Conservation (phyloP, 352 stramenopile genomes). For the Aphanomyces euteiches region DNA sequence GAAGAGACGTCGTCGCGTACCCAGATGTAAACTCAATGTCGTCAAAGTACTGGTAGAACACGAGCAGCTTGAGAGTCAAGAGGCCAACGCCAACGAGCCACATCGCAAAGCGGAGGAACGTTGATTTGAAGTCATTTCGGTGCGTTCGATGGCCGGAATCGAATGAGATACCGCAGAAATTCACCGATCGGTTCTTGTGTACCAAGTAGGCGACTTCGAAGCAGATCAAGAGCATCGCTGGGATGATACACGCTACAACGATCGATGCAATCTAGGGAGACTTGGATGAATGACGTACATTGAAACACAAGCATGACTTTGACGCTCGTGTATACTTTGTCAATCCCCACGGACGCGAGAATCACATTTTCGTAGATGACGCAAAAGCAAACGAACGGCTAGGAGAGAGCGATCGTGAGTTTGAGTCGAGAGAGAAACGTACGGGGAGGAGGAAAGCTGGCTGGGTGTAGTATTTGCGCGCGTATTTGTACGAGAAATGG, state of each 20-base stretch:
- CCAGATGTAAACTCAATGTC: slow-evolving; percentile 11
- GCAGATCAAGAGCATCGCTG: slow-evolving; percentile 80
- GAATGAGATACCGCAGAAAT: slow-evolving; percentile 88
- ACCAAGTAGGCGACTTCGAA: slow-evolving; percentile 88
- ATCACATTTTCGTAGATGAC: slow-evolving; percentile 76
- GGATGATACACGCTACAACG: slow-evolving; percentile 58
- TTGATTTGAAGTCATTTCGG: slow-evolving; percentile 41
- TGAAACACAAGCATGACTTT: slow-evolving; percentile 79
- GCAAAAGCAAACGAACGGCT: slow-evolving; percentile 80
- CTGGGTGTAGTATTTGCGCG: slow-evolving; percentile 65
- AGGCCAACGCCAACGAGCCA: slow-evolving; percentile 61
- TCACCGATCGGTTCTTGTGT: slow-evolving; percentile 87
- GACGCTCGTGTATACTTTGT: slow-evolving; percentile 49
- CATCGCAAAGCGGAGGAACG: slow-evolving; percentile 59
- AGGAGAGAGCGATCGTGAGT: neutral
- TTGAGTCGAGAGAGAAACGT: slow-evolving; percentile 15
- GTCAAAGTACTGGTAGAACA: slow-evolving; percentile 51
- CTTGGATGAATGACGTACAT: neutral
- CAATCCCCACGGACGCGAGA: slow-evolving; percentile 54
- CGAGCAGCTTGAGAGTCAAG: slow-evolving; percentile 65
- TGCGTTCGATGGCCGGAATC: slow-evolving; percentile 54
- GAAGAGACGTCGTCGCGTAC: neutral
- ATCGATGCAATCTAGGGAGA: neutral
- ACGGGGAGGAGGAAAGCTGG: slow-evolving; percentile 76
- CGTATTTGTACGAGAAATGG: slow-evolving; percentile 69